Base-by-base conservation (phyloP, 2,329 filamentous ascomycete species). In the Botrytis pseudocinerea region DNA sequence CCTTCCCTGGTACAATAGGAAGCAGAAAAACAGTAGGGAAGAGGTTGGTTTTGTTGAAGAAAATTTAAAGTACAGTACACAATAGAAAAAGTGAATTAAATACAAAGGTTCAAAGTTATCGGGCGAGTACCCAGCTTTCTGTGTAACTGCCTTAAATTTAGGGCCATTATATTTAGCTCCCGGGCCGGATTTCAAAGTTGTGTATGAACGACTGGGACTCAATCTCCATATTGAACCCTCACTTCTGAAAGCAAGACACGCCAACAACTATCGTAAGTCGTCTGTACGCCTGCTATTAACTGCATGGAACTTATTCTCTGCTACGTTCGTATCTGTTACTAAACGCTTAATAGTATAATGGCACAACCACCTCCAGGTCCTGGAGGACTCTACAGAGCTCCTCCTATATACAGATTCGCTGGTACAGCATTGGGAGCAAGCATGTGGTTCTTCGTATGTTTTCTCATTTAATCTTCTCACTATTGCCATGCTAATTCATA, bases 381-480 rank as follows among this genome's bases (percentile, higher is more conserved):
- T 18, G 18, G 48, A 69, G 65, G 48, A 57, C 65, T 69, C 38
- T 69, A 69, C 48, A 69, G 51, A 69, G 87, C 84, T 66, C 86
- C 89, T 75, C 90, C 89, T 63, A 81, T 97, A 77, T 97, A 98
- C 86, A 90, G 93, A 82, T 92, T 95, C 83, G 89, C 91, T 73
- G 95, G 93, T 64, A 98, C 94, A 62, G 93, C 91, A 75, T 87
- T 99, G 76, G 93, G 94, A 78, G 96, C 96, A 72, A 93, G 92
- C 85, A 99, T 98, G 96, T 99, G 96, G 96, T 98, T 99, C 85
- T 99, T 96, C 83, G 95, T 98, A 89, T 81, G 92, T 86, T 72
- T 74, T 65, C 73, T 40, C 25, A 9, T 18, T 4, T 63, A 10
- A 40, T 12, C n/a, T 64, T 20, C 2, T 20, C 22, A 8, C 22